Evolutionary conservation across 139 green algal species (phyloP).

Genomic region (Eudorina sp.): DNA sequence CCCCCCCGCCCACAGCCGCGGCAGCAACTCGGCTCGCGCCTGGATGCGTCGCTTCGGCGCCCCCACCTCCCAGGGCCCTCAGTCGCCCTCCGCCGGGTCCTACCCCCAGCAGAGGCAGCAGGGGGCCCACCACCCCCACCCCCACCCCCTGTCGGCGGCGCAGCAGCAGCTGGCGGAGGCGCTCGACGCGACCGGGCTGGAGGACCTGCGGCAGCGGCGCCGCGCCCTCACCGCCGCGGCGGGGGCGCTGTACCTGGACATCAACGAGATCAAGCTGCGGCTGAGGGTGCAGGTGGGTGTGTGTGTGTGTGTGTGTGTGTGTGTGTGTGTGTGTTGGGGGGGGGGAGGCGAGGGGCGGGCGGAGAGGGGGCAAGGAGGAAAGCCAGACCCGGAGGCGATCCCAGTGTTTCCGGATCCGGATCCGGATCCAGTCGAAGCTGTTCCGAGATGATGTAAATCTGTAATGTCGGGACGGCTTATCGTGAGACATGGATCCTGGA

Average conservation of each 20-base stretch:
- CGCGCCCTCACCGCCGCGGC: slow-evolving; percentile 31
- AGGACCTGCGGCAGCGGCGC: slow-evolving; percentile 30
- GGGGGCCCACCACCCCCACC: background rate
- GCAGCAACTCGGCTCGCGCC: slow-evolving; percentile 17
- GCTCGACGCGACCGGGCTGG: slow-evolving; percentile 11
- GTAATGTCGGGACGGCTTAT: no score
- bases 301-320: background rate
- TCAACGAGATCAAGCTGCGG: slow-evolving; percentile 38
- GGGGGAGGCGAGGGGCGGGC: background rate
- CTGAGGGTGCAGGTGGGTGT: slow-evolving; percentile 28
- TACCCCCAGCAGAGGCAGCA: no score
- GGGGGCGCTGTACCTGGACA: slow-evolving; percentile 22
- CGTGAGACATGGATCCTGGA: no score
- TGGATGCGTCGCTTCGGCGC: slow-evolving; percentile 3
- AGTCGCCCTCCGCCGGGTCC: background rate
- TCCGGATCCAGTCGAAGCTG: no score
- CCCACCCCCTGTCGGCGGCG: no score
- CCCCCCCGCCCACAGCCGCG: slow-evolving; percentile 14
- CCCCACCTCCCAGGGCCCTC: background rate
- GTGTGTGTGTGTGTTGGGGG: background rate
- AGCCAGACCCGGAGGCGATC: no score
- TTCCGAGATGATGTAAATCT: no score
- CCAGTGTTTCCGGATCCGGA: no score
- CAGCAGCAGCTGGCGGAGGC: background rate
- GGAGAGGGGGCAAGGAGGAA: no score